phyloP scores from a whole-genome alignment of 1,284 basidiomycete genomes.

The Puccinia coronata region DNA sequence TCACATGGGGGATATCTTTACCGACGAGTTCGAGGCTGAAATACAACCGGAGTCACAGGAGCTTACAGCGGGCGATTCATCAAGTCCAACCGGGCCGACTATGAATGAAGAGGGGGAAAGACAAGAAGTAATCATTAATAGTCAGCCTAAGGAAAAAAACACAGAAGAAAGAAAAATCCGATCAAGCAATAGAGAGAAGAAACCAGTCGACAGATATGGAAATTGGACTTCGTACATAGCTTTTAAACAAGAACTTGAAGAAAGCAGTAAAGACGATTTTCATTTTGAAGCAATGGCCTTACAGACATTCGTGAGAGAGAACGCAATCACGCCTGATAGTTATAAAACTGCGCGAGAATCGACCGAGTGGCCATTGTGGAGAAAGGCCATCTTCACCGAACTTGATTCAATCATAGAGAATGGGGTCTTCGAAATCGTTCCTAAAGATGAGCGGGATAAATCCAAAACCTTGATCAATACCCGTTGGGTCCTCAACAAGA shows the following conservation, averaged over 20 bases:
- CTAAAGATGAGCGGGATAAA: not conserved
- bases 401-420: conserved; percentile 36
- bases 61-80: too few species aligned
- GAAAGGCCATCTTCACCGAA: conserved; percentile 22
- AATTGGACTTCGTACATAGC: conserved; percentile 26
- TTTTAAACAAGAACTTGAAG: conserved; percentile 20
- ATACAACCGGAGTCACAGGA: not conserved
- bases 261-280: not conserved
- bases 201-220: conserved; percentile 12
- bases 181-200: conserved; percentile 15
- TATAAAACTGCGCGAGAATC: conserved; percentile 2
- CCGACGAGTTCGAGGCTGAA: not conserved
- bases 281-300: conserved; percentile 22
- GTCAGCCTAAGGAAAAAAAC: not conserved
- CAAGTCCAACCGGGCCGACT: not conserved
- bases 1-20: not conserved
- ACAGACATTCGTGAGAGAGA: conserved; percentile 19
- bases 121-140: not conserved
- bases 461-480: conserved; percentile 34
- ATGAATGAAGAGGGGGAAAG: conserved; percentile 11
- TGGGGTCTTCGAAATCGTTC: conserved; percentile 33
- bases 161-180: not conserved
- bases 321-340: conserved; percentile 13
- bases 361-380: conserved; percentile 16
- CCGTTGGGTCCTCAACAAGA: conserved; percentile 33